Evolutionary conservation across 495 filamentous ascomycete species (phyloP).

Genomic region (Massariosphaeria phaeospora): DNA sequence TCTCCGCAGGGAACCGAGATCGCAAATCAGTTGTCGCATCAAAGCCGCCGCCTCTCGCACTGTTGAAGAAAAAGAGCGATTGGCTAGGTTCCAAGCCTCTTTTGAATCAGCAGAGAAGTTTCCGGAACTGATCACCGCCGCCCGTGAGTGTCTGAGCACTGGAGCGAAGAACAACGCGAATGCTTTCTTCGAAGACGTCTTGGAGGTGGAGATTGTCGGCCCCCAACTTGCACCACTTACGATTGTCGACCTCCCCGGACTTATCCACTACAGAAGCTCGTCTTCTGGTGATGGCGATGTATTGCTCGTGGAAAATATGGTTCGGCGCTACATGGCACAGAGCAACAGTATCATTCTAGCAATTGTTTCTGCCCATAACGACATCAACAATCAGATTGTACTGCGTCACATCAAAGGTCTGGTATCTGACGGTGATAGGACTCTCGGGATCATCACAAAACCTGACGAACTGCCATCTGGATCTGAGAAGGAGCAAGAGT

Average conservation of each 20-base stretch:
- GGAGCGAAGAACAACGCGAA: neutral
- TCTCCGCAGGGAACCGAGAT: neutral
- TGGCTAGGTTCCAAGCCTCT: slow-evolving; percentile 10
- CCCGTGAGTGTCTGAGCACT: slow-evolving; percentile 12
- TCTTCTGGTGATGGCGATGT: slow-evolving; percentile 1
- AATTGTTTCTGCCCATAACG: slow-evolving; percentile 52
- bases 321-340: slow-evolving; percentile 18
- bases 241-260: slow-evolving; percentile 25
- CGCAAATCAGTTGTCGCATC: slow-evolving; percentile 13
- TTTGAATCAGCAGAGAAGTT: slow-evolving; percentile 14
- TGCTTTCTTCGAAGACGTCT: slow-evolving; percentile 20
- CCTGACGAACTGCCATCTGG: slow-evolving; percentile 41
- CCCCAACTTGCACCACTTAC: slow-evolving; percentile 18
- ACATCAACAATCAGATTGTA: slow-evolving; percentile 50
- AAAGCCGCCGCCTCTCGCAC: slow-evolving; percentile 9
- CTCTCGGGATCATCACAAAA: slow-evolving; percentile 52
- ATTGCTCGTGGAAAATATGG: neutral
- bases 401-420: slow-evolving; percentile 42
- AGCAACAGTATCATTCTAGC: slow-evolving; percentile 58
- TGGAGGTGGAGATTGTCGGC: slow-evolving; percentile 18
- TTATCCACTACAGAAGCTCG: slow-evolving; percentile 9
- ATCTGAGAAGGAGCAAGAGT: slow-evolving; percentile 29
- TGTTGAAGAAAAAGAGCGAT: slow-evolving; percentile 8
- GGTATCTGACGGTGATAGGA: slow-evolving; percentile 46
- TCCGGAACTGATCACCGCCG: slow-evolving; percentile 12